Conservation (phyloP, 2,329 filamentous ascomycete genomes). For the Fusarium dimerum region DNA sequence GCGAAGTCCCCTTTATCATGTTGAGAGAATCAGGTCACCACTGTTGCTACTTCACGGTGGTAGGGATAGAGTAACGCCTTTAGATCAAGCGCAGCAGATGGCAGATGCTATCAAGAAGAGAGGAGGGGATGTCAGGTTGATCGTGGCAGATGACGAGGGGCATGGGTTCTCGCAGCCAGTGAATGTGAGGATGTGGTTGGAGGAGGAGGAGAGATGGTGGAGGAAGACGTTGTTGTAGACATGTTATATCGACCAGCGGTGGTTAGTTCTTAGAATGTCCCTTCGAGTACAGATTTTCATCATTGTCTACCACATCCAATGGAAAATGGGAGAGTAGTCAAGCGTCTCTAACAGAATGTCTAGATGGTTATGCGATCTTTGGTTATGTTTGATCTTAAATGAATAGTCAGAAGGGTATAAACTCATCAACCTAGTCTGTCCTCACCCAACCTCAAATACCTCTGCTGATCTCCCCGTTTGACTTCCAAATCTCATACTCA, state of each 20-base stretch:
- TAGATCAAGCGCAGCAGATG: slow-evolving; percentile 57
- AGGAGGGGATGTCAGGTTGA: slow-evolving; percentile 46
- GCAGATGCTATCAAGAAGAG: slow-evolving; percentile 43
- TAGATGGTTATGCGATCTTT: too few relatives aligned
- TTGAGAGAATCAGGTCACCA: slow-evolving; percentile 48
- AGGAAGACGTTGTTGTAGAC: slow-evolving; percentile 37
- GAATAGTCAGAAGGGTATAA: too few relatives aligned
- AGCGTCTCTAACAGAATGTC: too few relatives aligned
- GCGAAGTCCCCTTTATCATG: slow-evolving; percentile 51
- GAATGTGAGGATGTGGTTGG: slow-evolving; percentile 41
- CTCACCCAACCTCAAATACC: slow-evolving; percentile 6
- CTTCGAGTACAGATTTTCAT: too few relatives aligned
- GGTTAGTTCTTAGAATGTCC: too few relatives aligned
- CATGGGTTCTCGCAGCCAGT: slow-evolving; percentile 48
- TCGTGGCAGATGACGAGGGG: slow-evolving; percentile 51
- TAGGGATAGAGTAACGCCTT: slow-evolving; percentile 57
- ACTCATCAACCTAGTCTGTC: neutral
- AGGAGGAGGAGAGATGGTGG: slow-evolving; percentile 52
- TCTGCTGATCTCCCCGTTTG: slow-evolving; percentile 23
- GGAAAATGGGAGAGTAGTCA: too few relatives aligned
- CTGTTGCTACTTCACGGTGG: slow-evolving; percentile 59
- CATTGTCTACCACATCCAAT: too few relatives aligned
- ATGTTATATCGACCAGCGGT: neutral
- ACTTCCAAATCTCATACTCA: slow-evolving; percentile 36
- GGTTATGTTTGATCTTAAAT: too few relatives aligned